Conservation (phyloP, 2,329 filamentous ascomycete species). For the Aspergillus intermedius region DNA sequence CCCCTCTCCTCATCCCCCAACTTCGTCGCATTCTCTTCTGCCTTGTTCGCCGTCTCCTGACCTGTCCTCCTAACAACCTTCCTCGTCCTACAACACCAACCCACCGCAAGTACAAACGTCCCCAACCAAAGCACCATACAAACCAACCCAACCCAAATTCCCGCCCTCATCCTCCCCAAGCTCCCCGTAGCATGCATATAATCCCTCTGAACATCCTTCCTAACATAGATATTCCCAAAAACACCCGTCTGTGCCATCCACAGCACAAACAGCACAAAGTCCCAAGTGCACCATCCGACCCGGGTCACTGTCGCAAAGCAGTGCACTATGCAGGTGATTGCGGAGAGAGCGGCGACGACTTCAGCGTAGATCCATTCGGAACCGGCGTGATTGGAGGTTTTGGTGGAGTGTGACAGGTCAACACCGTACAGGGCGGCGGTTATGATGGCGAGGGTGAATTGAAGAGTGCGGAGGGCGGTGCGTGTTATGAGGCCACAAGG, state of each 20-base stretch:
- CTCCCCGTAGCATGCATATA: not conserved
- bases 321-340: slow-evolving; percentile 9
- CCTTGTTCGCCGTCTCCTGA: not conserved
- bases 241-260: slow-evolving; percentile 5
- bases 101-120: slow-evolving; percentile 1
- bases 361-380: slow-evolving; percentile 16
- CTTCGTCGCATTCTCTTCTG: not conserved
- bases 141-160: slow-evolving; percentile 1
- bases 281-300: slow-evolving; percentile 7
- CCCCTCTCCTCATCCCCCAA: not conserved
- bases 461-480: slow-evolving; percentile 9
- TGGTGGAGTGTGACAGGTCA: slow-evolving; percentile 12
- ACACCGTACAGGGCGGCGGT: slow-evolving; percentile 13
- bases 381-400: slow-evolving; percentile 1
- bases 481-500: slow-evolving; percentile 6
- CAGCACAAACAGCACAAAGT: slow-evolving; percentile 5
- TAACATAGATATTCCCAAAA: slow-evolving; percentile 3
- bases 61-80: not conserved
- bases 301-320: slow-evolving; percentile 5
- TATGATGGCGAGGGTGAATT: slow-evolving; percentile 12
- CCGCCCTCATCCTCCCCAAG: slow-evolving; percentile 1
- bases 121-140: slow-evolving; percentile 3
- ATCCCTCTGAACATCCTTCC: not conserved
- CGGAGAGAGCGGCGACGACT: slow-evolving; percentile 8
- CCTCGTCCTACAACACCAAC: slow-evolving; percentile 1